Evolutionary conservation across 208 protist genomes (phyloP), one percentile per base, ranked within the genome.

Genomic region (Leishmania lainsoni): DNA sequence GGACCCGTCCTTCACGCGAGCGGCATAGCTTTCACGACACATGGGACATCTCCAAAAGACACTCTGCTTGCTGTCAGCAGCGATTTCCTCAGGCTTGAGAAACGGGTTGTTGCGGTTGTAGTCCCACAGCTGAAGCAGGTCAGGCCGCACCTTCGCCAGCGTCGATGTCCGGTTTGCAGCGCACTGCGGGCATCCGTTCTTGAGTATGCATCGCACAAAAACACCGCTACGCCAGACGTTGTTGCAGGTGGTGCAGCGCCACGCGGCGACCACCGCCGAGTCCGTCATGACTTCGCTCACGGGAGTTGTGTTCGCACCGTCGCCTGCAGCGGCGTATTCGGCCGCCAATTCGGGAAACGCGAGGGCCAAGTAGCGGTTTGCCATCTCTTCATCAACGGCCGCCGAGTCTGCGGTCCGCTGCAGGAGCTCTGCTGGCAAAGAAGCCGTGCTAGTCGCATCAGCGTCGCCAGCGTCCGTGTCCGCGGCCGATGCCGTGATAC

Each of bases 181-280:
- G 79, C 94, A 97, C 20, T 54, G 42, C 29, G 92, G 94, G 84
- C 94, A 97, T 51, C 79, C 83, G 52, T 86, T 94, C 63, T 92
- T 91, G 39, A 95, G 80, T 16, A 90, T 85, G 61, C 88, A 93
- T 10, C 94, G 94, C 69, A 95, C 84, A 79, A 97, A 95, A 2
- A 95, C 83, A 12, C 83, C 90, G 59, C 89, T 89, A n/a, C 78
- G 82, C 92, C 94, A 97, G 20, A 75, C 77, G 14, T 87, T 65
- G n/a, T 56, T 49, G 83, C 94, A 97, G 39, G 54, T 79, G 20
- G 76, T 39, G 80, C 94, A 97, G 42, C 84, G 81, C 92, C 94
- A 97, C 65, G 63, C 75, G 6, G 85, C 89, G 20, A 95, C 85
- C 42, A 72, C 83, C 1, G 87, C 88, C 22, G 81, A 87, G 83